A percentile compares a stretch with the other conserved stretches of the same genome.
phyloP scores from a whole-genome alignment of 2,329 filamentous ascomycete genomes.

The Aschersonia sp. region DNA sequence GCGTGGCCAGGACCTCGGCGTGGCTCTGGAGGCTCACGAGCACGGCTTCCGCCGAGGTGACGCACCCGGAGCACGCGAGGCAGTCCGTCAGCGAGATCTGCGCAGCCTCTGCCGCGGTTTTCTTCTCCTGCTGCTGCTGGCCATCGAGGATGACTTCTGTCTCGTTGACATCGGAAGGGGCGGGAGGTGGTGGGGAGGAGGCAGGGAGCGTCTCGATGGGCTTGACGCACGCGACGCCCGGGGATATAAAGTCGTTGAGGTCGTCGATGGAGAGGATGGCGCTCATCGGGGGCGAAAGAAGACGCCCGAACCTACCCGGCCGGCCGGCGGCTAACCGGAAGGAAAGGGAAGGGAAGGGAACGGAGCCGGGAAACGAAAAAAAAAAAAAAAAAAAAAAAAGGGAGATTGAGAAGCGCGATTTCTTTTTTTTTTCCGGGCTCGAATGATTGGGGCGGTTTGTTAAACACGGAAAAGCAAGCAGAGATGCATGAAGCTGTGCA shows the following conservation, averaged over 20 bases:
- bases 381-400: too few relatives aligned
- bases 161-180: conserved; percentile 19
- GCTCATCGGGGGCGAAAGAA: conserved; percentile 55
- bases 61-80: conserved; percentile 91
- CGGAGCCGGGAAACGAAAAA: too few relatives aligned
- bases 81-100: conserved; percentile 96
- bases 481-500: too few relatives aligned
- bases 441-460: too few relatives aligned
- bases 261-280: conserved; percentile 95
- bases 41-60: conserved; percentile 95
- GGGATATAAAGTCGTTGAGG: conserved; percentile 97
- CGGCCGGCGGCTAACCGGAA: too few relatives aligned
- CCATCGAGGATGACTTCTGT: conserved; percentile 94
- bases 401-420: neutral
- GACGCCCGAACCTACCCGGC: too few relatives aligned
- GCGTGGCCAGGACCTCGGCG: conserved; percentile 69
- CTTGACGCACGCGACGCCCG: conserved; percentile 95
- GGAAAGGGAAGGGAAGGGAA: too few relatives aligned
- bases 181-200: conserved; percentile 28
- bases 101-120: conserved; percentile 48
- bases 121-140: conserved; percentile 41
- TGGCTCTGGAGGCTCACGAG: conserved; percentile 90
- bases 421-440: neutral
- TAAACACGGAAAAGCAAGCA: too few relatives aligned
- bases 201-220: conserved; percentile 90